Evolutionary conservation across 305 asterid species (phyloP), one percentile per base, ranked within the genome.

Genomic region (Fraxinus platypoda): DNA sequence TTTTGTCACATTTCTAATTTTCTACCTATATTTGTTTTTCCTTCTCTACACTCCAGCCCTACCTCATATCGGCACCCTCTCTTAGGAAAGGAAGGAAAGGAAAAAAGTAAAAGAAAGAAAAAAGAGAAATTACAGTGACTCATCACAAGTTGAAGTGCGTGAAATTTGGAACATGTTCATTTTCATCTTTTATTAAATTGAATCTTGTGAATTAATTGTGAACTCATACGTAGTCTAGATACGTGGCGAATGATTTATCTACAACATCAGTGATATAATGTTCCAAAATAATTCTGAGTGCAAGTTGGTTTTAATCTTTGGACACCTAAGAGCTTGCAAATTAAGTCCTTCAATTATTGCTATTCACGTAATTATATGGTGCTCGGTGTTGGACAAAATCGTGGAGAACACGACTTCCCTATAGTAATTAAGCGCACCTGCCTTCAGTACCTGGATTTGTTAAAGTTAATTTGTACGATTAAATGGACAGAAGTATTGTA

Each of bases 1-100:
- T 76, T 83, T 74, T 83, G 84, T 85, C 74, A 68, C 80, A 0
- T 13, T 43, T 43, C 54, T 43, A 43, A 43, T 75, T 78, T 71
- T 87, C 80, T 85, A 87, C 82, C 86, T n/a, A 83, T 74, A 81
- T 82, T 80, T 25, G 2, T 33, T 74, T 79, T 52, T 37, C 35
- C 25, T 0, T 66, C 49, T 75, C 62, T 28, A 25, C 33, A n/a
- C 77, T 72, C 52, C 38, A 23, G 78, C 77, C 72, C 35, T 34
- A 30, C 75, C 62, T 76, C 75, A 34, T 71, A 17, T 7, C 31
- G 21, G 11, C 26, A 1, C 77, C 64, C 37, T 7, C 19, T 49
- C 74, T 38, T n/a, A 15, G 0, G 26, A 52, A 72, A 57, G 37
- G 83, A 68, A 52, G 15, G 46, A 57, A 43, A 11, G 52, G 52